Evolutionary conservation across 148 eudicot species (phyloP), one percentile per base, ranked within the genome.

Genomic region (Suaeda aralocaspica): DNA sequence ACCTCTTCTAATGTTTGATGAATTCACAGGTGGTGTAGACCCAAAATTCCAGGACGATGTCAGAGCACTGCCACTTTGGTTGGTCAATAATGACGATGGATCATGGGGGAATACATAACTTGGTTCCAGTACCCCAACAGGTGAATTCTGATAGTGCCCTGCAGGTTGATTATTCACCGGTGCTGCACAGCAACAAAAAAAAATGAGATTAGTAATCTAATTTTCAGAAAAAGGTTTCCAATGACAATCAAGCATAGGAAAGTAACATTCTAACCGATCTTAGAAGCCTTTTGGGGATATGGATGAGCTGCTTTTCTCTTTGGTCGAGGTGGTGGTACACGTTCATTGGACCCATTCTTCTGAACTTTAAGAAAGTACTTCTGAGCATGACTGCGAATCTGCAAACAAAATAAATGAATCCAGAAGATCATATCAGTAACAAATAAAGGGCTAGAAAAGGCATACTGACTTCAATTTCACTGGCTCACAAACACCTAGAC

Each of bases 241-340:
- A 69, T 45, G 22, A 48, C 56, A 48, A 39, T 41, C 19, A 28
- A 62, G 50, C 18, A 67, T 5, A 25, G 29, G 14, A 59, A 64
- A 26, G 28, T 14, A 66, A 66, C 45, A 41, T 29, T 28, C 77
- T 64, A 19, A 86, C 90, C 86, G 55, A 26, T 80, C 72, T 82
- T 84, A 49, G 83, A 70, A n/a, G 90, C 88, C 72, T 86, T 86
- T 31, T 84, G 90, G 10, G 90, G 90, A 69, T 86, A 86, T 34
- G 90, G 90, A 74, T 86, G 86, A 50, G 86, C 70, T 55, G 90
- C 90, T 80, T 86, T 86, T 70, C 86, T 82, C 80, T 86, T 86
- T 14, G 90, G 90, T 31, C 90, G 76, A 44, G 90, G 86, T 49
- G 90, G 90, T 29, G 90, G 90, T 14, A 86, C 88, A 63, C 79